These are phyloP conservation scores for Trichoderma atrobrunneum DNA, from an alignment of 2,329 filamentous ascomycete species.

Conservation along the genomic window DNA sequence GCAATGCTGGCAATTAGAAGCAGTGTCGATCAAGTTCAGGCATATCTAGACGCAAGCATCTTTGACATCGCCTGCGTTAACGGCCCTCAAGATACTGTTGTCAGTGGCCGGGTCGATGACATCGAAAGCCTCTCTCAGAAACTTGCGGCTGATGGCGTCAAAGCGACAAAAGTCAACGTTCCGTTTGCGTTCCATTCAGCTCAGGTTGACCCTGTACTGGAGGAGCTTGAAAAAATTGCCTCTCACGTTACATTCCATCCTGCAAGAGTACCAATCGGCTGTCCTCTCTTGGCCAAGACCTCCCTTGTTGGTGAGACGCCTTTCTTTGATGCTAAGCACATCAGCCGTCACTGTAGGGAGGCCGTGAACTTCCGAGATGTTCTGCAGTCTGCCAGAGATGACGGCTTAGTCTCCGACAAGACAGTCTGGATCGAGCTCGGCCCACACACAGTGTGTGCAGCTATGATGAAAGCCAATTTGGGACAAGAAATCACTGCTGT, in stretches of 20 bases:
- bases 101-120: constrained; percentile 48
- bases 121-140: constrained; percentile 44
- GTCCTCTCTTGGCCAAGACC: constrained; percentile 54
- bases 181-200: constrained; percentile 55
- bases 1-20: constrained; percentile 53
- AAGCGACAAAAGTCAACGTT: constrained; percentile 47
- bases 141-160: constrained; percentile 36
- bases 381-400: neutral
- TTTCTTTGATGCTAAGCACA: constrained; percentile 1
- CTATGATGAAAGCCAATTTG: constrained; percentile 1
- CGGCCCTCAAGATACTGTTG: constrained; percentile 69
- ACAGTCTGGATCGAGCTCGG: constrained; percentile 1
- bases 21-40: constrained; percentile 32
- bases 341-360: constrained; percentile 9
- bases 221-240: constrained; percentile 53
- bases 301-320: constrained; percentile 43
- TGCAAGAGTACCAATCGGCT: constrained; percentile 59
- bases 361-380: constrained; percentile 4
- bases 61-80: constrained; percentile 70
- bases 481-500: neutral
- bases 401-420: neutral
- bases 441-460: neutral
- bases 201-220: constrained; percentile 54
- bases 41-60: constrained; percentile 32
- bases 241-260: constrained; percentile 37